These are phyloP conservation scores for Populus nigra DNA, from an alignment of 345 rosid genomes.

Conservation along the genomic window DNA sequence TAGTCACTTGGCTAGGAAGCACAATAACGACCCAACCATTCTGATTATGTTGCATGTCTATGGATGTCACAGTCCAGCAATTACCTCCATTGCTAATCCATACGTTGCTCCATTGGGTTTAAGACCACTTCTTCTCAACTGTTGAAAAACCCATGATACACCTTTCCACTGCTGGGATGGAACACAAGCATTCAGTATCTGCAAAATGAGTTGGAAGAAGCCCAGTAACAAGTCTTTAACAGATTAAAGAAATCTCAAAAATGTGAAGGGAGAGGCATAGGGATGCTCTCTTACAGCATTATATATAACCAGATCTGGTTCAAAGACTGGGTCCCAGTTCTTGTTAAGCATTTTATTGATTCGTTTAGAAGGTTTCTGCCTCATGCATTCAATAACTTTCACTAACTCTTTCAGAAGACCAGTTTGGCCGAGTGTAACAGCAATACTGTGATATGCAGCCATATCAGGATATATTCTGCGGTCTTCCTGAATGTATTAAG, in stretches of 20 bases:
- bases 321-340: constrained; percentile 81
- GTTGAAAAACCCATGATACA: constrained; percentile 82
- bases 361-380: constrained; percentile 57
- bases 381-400: constrained; percentile 71
- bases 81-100: constrained; percentile 99
- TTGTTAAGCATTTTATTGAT: constrained; percentile 41
- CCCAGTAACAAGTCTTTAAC: background rate
- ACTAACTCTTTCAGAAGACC: constrained; percentile 72
- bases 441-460: constrained; percentile 79
- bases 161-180: constrained; percentile 84
- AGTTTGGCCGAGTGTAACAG: constrained; percentile 87
- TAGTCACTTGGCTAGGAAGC: background rate
- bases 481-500: constrained; percentile 55
- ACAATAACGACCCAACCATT: background rate
- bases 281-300: constrained; percentile 73
- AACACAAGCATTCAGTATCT: constrained; percentile 91
- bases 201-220: constrained; percentile 13
- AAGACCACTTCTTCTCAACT: constrained; percentile 70
- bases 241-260: background rate
- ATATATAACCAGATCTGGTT: constrained; percentile 84
- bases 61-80: constrained; percentile 6
- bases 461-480: constrained; percentile 77
- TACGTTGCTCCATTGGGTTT: constrained; percentile 90
- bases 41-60: background rate
- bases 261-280: constrained; percentile 3